Conservation (phyloP, 306 rosid genomes). For the Urtica urens region DNA sequence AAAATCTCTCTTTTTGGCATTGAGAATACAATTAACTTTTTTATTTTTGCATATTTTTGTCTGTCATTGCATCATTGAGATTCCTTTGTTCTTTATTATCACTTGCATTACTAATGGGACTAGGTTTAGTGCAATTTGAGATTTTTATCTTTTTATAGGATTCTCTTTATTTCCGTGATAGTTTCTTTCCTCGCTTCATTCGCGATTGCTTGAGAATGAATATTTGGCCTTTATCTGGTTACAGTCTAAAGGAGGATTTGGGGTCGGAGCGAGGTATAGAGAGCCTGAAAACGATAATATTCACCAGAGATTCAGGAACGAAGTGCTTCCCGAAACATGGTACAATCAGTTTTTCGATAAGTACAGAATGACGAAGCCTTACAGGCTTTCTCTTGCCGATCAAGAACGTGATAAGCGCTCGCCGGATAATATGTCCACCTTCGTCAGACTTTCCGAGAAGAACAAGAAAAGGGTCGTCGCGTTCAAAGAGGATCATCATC, state of each 20-base stretch:
- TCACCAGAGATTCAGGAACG: constrained; percentile 39
- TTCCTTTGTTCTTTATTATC: not conserved
- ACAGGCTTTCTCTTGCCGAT: constrained; percentile 40
- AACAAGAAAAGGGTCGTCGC: constrained; percentile 57
- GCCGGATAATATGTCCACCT: constrained; percentile 61
- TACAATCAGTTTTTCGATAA: constrained; percentile 62
- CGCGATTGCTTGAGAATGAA: no score
- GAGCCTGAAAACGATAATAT: constrained; percentile 48
- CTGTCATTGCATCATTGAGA: not conserved
- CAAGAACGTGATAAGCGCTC: constrained; percentile 57
- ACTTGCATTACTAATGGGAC: no score
- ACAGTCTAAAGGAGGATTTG: constrained; percentile 40
- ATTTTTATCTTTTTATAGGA: no score
- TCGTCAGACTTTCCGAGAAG: constrained; percentile 26
- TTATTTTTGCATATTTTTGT: not conserved
- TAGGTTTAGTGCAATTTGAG: no score
- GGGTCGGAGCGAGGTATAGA: constrained; percentile 43
- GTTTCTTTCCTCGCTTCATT: no score
- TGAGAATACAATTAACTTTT: not conserved
- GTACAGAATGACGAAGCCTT: constrained; percentile 36
- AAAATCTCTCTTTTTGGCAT: no score
- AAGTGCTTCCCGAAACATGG: constrained; percentile 74
- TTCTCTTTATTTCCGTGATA: no score
- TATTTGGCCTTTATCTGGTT: not conserved
- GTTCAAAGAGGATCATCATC: constrained; percentile 63